Evolutionary conservation across 148 eudicot genomes (phyloP).

Genomic region (Chenopodium quinoa): DNA sequence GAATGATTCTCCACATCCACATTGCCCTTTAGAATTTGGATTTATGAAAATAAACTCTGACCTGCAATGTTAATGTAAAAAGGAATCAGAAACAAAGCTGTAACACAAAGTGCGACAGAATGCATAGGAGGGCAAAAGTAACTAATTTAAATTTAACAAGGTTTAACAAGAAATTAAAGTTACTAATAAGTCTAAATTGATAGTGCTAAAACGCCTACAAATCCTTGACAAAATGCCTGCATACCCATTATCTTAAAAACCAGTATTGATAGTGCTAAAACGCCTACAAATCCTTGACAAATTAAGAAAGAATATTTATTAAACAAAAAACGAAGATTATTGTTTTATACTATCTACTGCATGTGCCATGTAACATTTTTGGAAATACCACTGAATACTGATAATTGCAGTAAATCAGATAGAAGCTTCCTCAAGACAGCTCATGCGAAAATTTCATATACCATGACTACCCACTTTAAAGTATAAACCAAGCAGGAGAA

Average conservation of each 20-base stretch:
- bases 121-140: not conserved
- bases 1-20: constrained; percentile 85
- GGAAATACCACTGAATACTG: not conserved
- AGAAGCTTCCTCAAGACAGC: not conserved
- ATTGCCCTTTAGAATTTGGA: constrained; percentile 72
- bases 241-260: too few species aligned
- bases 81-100: not conserved
- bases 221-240: too few species aligned
- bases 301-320: too few species aligned
- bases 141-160: too few species aligned
- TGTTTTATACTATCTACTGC: not conserved
- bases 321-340: too few species aligned
- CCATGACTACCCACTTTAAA: too few species aligned
- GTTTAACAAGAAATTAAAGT: too few species aligned
- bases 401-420: not conserved
- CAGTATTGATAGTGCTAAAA: too few species aligned
- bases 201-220: too few species aligned
- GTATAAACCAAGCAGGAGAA: too few species aligned
- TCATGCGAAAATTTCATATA: not conserved
- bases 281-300: not conserved
- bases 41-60: constrained; percentile 74
- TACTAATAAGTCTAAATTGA: too few species aligned
- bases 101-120: not conserved
- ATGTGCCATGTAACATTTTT: not conserved
- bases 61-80: constrained; percentile 29